Evolutionary conservation across 768 basidiomycete genomes (phyloP).

Genomic region (Hericium rajendrae): DNA sequence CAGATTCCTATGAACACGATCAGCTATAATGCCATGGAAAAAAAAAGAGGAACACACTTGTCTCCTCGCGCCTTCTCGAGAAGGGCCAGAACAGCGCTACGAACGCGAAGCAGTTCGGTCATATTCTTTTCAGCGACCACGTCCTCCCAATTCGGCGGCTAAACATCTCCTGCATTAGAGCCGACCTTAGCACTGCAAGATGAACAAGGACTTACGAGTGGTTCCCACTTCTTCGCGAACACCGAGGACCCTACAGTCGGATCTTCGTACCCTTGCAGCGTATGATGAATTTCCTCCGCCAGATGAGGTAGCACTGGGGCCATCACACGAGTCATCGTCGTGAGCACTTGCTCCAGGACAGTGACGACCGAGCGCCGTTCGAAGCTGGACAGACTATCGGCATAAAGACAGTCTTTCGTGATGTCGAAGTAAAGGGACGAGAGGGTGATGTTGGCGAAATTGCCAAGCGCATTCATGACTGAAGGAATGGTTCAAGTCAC

Average conservation of each 20-base stretch:
- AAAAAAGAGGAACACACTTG: constrained; percentile 39
- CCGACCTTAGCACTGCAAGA: neutral
- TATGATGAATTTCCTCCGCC: constrained; percentile 74
- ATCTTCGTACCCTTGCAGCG: constrained; percentile 7
- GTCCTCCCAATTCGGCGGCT: constrained; percentile 61
- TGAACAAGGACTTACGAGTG: constrained; percentile 41
- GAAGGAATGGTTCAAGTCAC: neutral
- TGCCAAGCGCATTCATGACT: constrained; percentile 66
- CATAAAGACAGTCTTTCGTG: constrained; percentile 85
- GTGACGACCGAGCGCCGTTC: constrained; percentile 60
- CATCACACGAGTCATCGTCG: constrained; percentile 57
- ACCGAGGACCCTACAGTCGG: constrained; percentile 38
- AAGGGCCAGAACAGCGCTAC: constrained; percentile 50
- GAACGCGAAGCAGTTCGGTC: constrained; percentile 48
- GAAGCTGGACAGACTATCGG: constrained; percentile 38
- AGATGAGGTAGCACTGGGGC: constrained; percentile 87
- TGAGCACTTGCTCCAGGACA: constrained; percentile 64
- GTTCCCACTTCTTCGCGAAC: constrained; percentile 63
- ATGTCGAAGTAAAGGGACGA: constrained; percentile 91
- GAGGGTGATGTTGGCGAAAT: constrained; percentile 76
- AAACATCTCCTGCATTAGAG: constrained; percentile 1
- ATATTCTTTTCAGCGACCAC: constrained; percentile 49
- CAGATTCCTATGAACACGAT: constrained; percentile 38
- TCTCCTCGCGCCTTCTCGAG: constrained; percentile 69
- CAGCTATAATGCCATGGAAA: neutral